These are phyloP conservation scores for Pseudoperonospora humuli DNA, from an alignment of 352 stramenopile species.

Conservation along the genomic window DNA sequence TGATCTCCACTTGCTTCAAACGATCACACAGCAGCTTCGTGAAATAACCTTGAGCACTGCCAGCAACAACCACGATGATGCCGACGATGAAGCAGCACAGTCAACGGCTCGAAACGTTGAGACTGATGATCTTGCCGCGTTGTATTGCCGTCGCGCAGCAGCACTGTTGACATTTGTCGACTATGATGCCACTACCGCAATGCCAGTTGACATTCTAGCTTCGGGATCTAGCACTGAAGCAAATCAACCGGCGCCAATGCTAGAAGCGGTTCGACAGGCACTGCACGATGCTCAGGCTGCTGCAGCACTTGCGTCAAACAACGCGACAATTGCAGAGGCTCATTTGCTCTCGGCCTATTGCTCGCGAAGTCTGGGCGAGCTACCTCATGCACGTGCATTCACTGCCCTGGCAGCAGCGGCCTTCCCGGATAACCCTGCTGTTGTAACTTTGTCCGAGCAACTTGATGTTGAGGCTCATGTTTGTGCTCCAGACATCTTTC, in stretches of 20 bases:
- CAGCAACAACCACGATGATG: conserved; percentile 21
- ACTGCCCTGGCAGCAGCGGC: conserved; percentile 18
- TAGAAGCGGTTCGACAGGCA: conserved; percentile 35
- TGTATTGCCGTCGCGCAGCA: conserved; percentile 33
- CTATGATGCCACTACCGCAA: conserved; percentile 25
- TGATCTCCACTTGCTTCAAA: conserved; percentile 19
- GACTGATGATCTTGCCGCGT: conserved; percentile 16
- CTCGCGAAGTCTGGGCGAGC: conserved; percentile 31
- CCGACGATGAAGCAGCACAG: background rate
- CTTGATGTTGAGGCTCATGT: conserved; percentile 23
- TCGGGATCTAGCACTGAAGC: conserved; percentile 7
- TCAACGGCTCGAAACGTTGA: background rate
- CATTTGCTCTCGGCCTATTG: conserved; percentile 35
- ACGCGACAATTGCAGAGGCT: conserved; percentile 17
- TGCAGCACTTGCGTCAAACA: conserved; percentile 14
- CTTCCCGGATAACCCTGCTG: conserved; percentile 13
- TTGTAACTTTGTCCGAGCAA: conserved; percentile 28
- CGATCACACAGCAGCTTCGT: conserved; percentile 21
- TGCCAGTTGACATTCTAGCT: conserved; percentile 20
- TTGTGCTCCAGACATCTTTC: conserved; percentile 3
- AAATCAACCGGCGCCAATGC: conserved; percentile 14
- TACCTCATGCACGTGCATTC: conserved; percentile 23
- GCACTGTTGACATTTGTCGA: conserved; percentile 31
- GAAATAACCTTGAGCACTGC: conserved; percentile 4
- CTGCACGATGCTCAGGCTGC: conserved; percentile 34